Evolutionary conservation across 495 filamentous ascomycete genomes (phyloP), one percentile per base, ranked within the genome.

Genomic region (Penicillium argentinense): DNA sequence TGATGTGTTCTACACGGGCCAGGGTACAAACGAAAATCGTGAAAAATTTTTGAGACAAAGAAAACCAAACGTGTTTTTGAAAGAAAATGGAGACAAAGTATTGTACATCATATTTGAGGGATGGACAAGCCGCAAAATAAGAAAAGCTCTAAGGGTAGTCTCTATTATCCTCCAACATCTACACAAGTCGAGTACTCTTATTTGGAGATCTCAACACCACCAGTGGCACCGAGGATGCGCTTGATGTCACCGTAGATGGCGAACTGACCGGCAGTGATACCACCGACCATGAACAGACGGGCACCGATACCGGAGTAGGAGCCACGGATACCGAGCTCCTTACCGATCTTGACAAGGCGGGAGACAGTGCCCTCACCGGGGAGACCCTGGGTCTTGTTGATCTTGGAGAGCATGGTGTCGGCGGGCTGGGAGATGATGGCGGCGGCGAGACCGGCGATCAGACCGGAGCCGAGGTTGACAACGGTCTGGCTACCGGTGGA

Each of bases 361-460:
- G 74, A 79, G 55, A 83, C 86, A 63, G 91, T 98, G 67, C 92
- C 84, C 81, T 98, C 92, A 74, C 93, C 93, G 46, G 93, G 93
- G 36, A 84, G 76, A 71, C 93, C 93, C 75, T 88, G 89, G 73
- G 90, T 95, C 89, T 98, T 98, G 88, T 98, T 98, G 83, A 98
- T 98, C 84, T 97, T 97, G 78, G 80, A 86, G 60, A 98, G 84
- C 93, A 97, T 97, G 64, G 93, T 98, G 72, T 97, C 93, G 66
- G 93, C 93, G 60, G 93, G 92, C 77, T 98, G 93, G 34, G 93
- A 97, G 61, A 98, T 85, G 68, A 96, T 59, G 63, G 93, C 93
- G 54, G 93, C 93, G 52, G 93, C 92, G 77, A 98, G 92, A 88
- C 93, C 92, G 64, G 93, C 93, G 59, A 96, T 82, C 58, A 97